Evolutionary conservation across 495 filamentous ascomycete species (phyloP), one percentile per base, ranked within the genome.

Genomic region (Hamigera avellanea): DNA sequence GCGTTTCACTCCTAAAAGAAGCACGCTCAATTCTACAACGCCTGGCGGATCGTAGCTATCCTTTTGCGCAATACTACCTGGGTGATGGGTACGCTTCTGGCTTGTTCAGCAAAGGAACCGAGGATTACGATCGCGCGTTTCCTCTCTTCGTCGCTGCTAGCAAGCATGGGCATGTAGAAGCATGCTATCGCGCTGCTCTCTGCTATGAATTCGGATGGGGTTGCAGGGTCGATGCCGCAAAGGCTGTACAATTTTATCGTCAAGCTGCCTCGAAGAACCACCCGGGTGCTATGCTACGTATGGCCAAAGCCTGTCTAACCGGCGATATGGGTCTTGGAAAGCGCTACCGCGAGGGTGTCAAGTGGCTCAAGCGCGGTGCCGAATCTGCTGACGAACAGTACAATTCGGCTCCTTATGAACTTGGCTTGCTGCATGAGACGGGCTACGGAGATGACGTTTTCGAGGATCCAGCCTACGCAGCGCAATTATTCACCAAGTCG

Each of bases 121-220:
- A 83, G 48, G 93, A 96, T 56, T 79, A 89, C 47, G 86, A 91
- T 41, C 77, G 78, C 8, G 87, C 89, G 1, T 96, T 95, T 49
- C 76, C 83, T 0, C 75, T 95, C 6, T 99, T 99, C 53, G 67
- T 95, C 21, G 75, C 89, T 1, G 93, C 93, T 9, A 86, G 83
- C 54, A 99, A 96, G 62, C 93, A 95, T 56, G 93, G 91, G 19
- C 91, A 99, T 53, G 83, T 93, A 19, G 91, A 99, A 61, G 87
- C 93, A 18, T 89, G 79, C 28, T 99, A 95, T 61, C 81, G 91
- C 35, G 80, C 89, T 32, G 91, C 82, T 3, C 64, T 99, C 25
- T 96, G 89, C 65, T 95, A 94, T 60, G 91, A 99, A 52, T 96
- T 95, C 60, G 93, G 87, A 42, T 96, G 93, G 91, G 91, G 91